Base-by-base conservation (phyloP, 2,329 filamentous ascomycete genomes). In the Penicillium sclerotiorum region DNA sequence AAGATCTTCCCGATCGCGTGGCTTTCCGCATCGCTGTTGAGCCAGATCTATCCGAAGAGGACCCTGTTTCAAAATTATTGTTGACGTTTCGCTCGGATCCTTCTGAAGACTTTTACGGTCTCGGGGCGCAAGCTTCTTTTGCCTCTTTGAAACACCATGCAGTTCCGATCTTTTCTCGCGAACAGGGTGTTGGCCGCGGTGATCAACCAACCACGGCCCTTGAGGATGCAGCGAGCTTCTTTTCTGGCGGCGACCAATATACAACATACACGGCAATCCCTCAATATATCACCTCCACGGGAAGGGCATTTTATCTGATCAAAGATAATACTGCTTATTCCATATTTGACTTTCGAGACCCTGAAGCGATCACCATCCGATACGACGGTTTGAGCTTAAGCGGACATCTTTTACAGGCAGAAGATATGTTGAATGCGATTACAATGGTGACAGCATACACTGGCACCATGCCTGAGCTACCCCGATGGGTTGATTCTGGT, bases 231-330 rank as follows among this genome's bases (percentile, higher is more conserved):
- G 47, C 57, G n/a, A 56, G 59, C 47, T 60, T 55, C 45, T 60
- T 62, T 27, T 50, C 57, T 12, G 68, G 68, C 13, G 68, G 68
- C 15, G 57, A 67, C 41, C 45, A 52, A 7, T 65, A 64, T 55
- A 71, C 67, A 3, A 63, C 68, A 1, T 71, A 71, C 49, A 66
- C 66, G 8, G 63, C 65, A 7, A 54, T 67, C 7, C 63, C 66
- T 4, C 62, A 66, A n/a, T 68, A 67, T 36, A 64, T 71, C 39
- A 65, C 58, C 8, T 66, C 65, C 5, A 55, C 57, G n/a, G 59
- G 56, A 13, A 60, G 59, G 2, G 52, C 65, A 12, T 70, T 70
- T 49, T 64, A 68, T 32, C 45, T 63, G 4, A 38, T 49, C n/a
- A 56, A 64, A 38, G 60, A 67, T 28, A 63, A 58, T 44, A 67